Conservation (phyloP, 805 yeast genomes). For the Suhomyces sp. region DNA sequence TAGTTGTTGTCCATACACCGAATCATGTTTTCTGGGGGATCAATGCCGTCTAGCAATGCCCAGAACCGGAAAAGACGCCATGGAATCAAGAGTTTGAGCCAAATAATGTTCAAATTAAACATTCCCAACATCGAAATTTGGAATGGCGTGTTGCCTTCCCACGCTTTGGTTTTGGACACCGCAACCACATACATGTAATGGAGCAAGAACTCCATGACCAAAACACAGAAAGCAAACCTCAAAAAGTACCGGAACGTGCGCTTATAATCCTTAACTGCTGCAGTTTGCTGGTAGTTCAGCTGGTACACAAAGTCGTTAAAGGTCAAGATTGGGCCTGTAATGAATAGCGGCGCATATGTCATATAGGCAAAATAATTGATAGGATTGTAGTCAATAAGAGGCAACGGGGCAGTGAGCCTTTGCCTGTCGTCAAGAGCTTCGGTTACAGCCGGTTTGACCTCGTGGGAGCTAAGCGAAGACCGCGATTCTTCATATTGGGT, state of each 20-base stretch:
- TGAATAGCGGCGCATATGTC: constrained; percentile 81
- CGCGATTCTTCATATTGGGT: background rate
- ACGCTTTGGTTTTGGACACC: constrained; percentile 82
- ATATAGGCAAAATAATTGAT: constrained; percentile 71
- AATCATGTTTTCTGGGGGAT: constrained; percentile 97
- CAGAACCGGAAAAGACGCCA: constrained; percentile 95
- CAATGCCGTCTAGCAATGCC: constrained; percentile 89
- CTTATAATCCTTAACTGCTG: constrained; percentile 52
- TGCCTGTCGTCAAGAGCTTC: constrained; percentile 51
- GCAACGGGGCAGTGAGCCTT: constrained; percentile 62
- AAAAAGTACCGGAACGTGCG: constrained; percentile 60
- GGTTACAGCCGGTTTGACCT: constrained; percentile 2
- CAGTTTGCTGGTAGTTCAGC: constrained; percentile 48
- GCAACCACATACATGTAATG: constrained; percentile 94
- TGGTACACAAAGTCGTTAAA: constrained; percentile 90
- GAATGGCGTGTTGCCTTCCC: constrained; percentile 87
- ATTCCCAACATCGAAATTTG: constrained; percentile 93
- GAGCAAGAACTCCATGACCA: constrained; percentile 84
- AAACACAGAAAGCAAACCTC: constrained; percentile 67
- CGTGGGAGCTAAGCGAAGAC: constrained; percentile 1
- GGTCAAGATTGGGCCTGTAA: constrained; percentile 93
- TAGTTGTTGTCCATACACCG: constrained; percentile 93
- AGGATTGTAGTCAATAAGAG: constrained; percentile 57
- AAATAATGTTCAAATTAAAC: constrained; percentile 83
- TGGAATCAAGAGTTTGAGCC: constrained; percentile 90